These are phyloP conservation scores for Cutaneotrichosporon cutaneum DNA, from an alignment of 1,284 basidiomycete species.

Conservation along the genomic window DNA sequence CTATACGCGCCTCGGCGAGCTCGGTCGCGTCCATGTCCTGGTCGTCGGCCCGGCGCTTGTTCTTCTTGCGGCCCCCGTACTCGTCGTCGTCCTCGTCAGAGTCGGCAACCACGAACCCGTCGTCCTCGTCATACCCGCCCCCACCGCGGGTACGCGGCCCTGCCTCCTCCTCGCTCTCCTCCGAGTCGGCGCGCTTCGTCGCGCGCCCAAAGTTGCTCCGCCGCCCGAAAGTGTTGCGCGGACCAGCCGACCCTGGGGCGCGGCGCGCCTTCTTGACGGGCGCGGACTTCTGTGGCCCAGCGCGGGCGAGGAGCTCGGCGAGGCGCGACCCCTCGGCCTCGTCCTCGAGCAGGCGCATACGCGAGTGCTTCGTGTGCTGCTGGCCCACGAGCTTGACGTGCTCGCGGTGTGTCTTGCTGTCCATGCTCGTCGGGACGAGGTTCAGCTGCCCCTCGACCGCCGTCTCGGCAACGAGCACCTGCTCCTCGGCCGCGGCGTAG, in stretches of 20 bases:
- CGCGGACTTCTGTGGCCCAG: slow-evolving; percentile 23
- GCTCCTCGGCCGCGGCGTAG: slow-evolving; percentile 30
- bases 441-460: slow-evolving; percentile 45
- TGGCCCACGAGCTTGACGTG: slow-evolving; percentile 45
- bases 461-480: slow-evolving; percentile 43
- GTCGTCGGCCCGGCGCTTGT: slow-evolving; percentile 25
- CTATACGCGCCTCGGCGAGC: slow-evolving; percentile 39
- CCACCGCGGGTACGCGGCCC: slow-evolving; percentile 12
- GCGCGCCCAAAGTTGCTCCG: background rate
- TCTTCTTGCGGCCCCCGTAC: slow-evolving; percentile 20
- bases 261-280: slow-evolving; percentile 7
- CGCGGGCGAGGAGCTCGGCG: slow-evolving; percentile 32
- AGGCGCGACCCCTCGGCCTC: slow-evolving; percentile 32
- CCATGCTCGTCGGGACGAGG: slow-evolving; percentile 45
- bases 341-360: slow-evolving; percentile 48
- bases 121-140: slow-evolving; percentile 46
- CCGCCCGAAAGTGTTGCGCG: slow-evolving; percentile 10
- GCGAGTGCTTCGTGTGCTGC: slow-evolving; percentile 48
- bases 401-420: slow-evolving; percentile 47
- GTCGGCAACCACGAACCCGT: slow-evolving; percentile 51
- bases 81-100: slow-evolving; percentile 29
- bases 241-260: slow-evolving; percentile 11
- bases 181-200: slow-evolving; percentile 21
- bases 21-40: slow-evolving; percentile 43
- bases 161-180: slow-evolving; percentile 15